Evolutionary conservation across 129 eudicot species (phyloP).

Genomic region (Scalesia atractyloides): DNA sequence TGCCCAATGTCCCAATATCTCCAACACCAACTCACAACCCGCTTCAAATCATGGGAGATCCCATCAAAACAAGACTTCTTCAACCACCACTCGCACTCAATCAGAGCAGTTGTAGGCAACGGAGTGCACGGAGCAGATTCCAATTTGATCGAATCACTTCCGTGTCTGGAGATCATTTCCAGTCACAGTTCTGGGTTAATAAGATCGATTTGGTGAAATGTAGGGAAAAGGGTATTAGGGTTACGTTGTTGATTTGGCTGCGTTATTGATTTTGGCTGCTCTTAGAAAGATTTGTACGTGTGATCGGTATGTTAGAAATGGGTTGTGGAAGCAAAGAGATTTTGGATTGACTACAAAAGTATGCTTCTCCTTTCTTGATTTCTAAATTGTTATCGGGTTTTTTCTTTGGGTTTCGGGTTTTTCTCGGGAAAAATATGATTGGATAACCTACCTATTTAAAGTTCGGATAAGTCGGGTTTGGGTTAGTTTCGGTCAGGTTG

Average conservation of each 20-base stretch:
- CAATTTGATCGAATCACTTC: conserved; percentile 62
- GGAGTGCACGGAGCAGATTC: conserved; percentile 70
- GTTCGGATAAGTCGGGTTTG: too few species aligned
- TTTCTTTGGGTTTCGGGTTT: too few species aligned
- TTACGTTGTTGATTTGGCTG: conserved; percentile 80
- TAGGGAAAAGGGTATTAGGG: conserved; percentile 66
- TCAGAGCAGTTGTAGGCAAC: conserved; percentile 79
- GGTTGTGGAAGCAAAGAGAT: conserved; percentile 59
- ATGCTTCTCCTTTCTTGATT: neutral
- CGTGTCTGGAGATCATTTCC: conserved; percentile 72
- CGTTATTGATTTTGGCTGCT: conserved; percentile 57
- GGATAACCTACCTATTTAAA: too few species aligned
- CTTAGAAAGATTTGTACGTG: conserved; percentile 60
- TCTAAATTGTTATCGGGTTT: neutral
- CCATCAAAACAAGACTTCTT: conserved; percentile 36
- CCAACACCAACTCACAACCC: conserved; percentile 59
- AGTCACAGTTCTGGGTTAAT: conserved; percentile 82
- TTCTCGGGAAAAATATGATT: too few species aligned
- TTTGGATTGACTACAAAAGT: conserved; percentile 66
- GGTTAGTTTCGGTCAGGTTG: too few species aligned
- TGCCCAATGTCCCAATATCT: conserved; percentile 66
- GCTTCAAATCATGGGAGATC: conserved; percentile 64
- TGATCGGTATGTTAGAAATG: conserved; percentile 59
- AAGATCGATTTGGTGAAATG: conserved; percentile 76
- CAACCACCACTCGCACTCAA: conserved; percentile 42